Percentiles rank a stretch among this genome's conserved stretches.
Conservation (phyloP, 495 filamentous ascomycete genomes). For the Penicillium crystallinum region DNA sequence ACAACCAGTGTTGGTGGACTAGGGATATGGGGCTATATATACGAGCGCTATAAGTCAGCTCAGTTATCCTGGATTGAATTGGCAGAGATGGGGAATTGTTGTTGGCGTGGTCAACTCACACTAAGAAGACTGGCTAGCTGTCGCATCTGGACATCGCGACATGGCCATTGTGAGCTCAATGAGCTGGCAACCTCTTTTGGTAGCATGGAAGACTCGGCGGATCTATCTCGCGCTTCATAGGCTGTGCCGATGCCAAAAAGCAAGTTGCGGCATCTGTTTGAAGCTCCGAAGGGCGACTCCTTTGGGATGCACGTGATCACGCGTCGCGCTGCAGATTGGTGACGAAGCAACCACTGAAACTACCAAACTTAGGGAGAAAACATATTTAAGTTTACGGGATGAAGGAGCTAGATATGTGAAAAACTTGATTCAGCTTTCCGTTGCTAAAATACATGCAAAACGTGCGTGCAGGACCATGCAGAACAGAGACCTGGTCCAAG, state of each 20-base stretch:
- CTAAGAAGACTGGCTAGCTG: constrained; percentile 57
- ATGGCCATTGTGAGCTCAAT: constrained; percentile 53
- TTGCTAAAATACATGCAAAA: constrained; percentile 19
- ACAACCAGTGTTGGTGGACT: constrained; percentile 61
- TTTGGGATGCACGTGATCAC: constrained; percentile 4
- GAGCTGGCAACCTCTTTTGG: constrained; percentile 34
- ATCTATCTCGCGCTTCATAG: neutral
- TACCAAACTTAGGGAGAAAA: neutral
- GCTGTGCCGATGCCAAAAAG: neutral
- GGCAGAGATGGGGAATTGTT: neutral
- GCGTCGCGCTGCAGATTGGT: constrained; percentile 1
- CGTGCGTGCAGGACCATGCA: constrained; percentile 9
- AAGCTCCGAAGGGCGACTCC: constrained; percentile 7
- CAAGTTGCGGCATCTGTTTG: neutral
- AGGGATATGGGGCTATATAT: constrained; percentile 32
- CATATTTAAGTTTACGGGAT: neutral
- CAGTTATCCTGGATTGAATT: neutral
- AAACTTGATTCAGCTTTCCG: constrained; percentile 8
- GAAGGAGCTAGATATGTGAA: neutral
- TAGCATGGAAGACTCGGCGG: constrained; percentile 23
- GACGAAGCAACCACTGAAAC: neutral
- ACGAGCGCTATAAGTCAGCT: constrained; percentile 11
- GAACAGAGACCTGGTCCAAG: neutral
- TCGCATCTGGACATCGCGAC: constrained; percentile 58
- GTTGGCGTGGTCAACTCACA: constrained; percentile 36